Conservation (phyloP, 768 basidiomycete genomes). For the Naganishia vishniacii region DNA sequence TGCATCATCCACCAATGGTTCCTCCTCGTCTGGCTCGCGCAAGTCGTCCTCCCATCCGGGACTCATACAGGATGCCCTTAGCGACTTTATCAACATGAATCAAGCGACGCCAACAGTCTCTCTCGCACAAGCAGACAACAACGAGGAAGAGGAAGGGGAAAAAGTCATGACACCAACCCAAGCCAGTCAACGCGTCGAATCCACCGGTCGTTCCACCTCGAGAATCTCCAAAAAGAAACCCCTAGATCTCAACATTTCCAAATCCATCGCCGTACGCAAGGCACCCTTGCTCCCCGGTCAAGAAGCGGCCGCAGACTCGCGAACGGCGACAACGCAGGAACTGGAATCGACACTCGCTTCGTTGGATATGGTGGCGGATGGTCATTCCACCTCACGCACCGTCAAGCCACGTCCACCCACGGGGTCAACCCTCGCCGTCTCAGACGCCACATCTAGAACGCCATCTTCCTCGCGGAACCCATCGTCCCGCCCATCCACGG, state of each 20-base stretch:
- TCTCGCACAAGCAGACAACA: not conserved
- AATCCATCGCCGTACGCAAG: constrained; percentile 38
- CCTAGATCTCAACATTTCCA: constrained; percentile 44
- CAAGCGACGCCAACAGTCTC: constrained; percentile 16
- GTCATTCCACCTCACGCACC: too few relatives aligned
- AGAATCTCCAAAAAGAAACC: constrained; percentile 46
- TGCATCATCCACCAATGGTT: not conserved
- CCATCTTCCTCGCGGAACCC: not conserved
- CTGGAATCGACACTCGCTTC: not conserved
- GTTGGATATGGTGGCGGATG: too few relatives aligned
- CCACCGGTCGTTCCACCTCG: constrained; percentile 29
- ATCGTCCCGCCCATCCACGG: not conserved
- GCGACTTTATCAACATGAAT: constrained; percentile 14
- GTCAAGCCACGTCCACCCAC: too few relatives aligned
- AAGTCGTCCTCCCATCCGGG: too few relatives aligned
- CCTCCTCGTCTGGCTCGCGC: not conserved
- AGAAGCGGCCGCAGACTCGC: too few relatives aligned
- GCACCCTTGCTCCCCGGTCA: not conserved
- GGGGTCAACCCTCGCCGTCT: not conserved
- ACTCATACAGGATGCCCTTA: constrained; percentile 16
- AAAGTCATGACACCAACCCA: not conserved
- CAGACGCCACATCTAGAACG: not conserved
- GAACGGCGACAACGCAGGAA: not conserved
- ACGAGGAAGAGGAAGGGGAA: not conserved
- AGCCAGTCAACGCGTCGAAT: not conserved